Conservation (phyloP, 2,329 filamentous ascomycete species). For the Metarhizium sp. region DNA sequence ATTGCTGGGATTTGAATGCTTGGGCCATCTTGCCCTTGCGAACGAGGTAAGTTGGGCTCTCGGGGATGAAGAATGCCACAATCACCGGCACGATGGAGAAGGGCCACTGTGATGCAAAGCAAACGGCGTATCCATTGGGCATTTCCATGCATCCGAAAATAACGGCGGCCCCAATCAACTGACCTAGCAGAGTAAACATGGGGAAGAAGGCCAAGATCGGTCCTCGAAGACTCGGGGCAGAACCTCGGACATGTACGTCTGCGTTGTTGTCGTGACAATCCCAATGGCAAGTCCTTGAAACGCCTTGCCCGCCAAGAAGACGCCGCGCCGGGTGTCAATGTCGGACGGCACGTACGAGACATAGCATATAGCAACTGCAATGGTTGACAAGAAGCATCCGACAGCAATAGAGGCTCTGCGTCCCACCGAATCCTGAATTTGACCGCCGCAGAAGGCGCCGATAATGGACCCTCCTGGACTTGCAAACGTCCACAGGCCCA, state of each 20-base stretch:
- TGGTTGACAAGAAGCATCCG: conserved; percentile 26
- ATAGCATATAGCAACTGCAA: conserved; percentile 24
- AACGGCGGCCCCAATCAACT: conserved; percentile 34
- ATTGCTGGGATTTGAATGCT: conserved; percentile 35
- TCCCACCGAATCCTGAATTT: conserved; percentile 29
- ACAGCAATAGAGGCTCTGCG: conserved; percentile 25
- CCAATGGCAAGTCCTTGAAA: conserved; percentile 36
- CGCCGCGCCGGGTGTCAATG: conserved; percentile 19
- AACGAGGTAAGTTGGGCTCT: conserved; percentile 40
- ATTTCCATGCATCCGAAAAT: conserved; percentile 24
- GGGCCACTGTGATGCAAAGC: conserved; percentile 34
- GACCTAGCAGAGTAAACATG: conserved; percentile 37
- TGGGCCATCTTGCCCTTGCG: conserved; percentile 28
- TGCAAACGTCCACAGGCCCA: conserved; percentile 33
- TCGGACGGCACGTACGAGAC: conserved; percentile 11
- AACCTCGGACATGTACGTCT: conserved; percentile 43
- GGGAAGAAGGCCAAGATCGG: conserved; percentile 39
- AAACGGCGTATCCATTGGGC: conserved; percentile 27
- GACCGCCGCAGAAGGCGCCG: conserved; percentile 27
- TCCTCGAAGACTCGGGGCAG: conserved; percentile 34
- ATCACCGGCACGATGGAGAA: conserved; percentile 32
- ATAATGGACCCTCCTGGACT: conserved; percentile 27
- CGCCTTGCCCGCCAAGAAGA: conserved; percentile 36
- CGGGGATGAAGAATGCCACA: conserved; percentile 35
- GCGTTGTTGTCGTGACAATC: conserved; percentile 30